Conservation (phyloP, 352 stramenopile genomes). For the Globisporangium rhizosaccharum region DNA sequence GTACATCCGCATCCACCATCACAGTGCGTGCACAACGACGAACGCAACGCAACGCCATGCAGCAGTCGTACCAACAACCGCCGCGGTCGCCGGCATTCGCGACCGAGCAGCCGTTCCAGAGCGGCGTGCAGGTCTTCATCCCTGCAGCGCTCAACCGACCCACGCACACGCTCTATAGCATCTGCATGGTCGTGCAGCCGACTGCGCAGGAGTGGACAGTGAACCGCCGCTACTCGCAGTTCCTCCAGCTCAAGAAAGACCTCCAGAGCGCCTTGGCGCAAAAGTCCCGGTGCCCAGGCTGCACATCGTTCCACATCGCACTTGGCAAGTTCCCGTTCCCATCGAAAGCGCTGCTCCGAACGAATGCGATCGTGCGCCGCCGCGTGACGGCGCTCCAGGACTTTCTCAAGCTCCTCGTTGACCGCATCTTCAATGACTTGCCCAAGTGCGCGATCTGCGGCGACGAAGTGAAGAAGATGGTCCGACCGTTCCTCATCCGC, state of each 20-base stretch:
- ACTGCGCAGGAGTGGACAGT: slow-evolving; percentile 79
- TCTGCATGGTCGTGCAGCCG: slow-evolving; percentile 75
- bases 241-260: slow-evolving; percentile 72
- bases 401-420: slow-evolving; percentile 69
- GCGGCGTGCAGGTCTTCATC: slow-evolving; percentile 76
- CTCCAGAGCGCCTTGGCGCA: slow-evolving; percentile 43
- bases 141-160: slow-evolving; percentile 76
- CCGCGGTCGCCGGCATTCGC: not conserved
- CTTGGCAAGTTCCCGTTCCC: slow-evolving; percentile 65
- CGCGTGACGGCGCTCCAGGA: slow-evolving; percentile 64
- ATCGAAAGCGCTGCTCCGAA: slow-evolving; percentile 55
- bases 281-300: slow-evolving; percentile 48
- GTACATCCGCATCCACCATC: too few relatives aligned
- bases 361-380: slow-evolving; percentile 64
- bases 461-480: slow-evolving; percentile 56
- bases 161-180: slow-evolving; percentile 82
- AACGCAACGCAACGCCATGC: not conserved
- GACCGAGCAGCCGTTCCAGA: slow-evolving; percentile 17
- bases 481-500: slow-evolving; percentile 73
- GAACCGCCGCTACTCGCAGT: slow-evolving; percentile 85
- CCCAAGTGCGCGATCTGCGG: slow-evolving; percentile 73
- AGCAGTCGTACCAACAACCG: not conserved
- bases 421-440: slow-evolving; percentile 63
- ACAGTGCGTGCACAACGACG: not conserved
- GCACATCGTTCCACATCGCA: slow-evolving; percentile 53